Evolutionary conservation across 805 yeast genomes (phyloP), one percentile per base, ranked within the genome.

Genomic region (Candida bentonensis): DNA sequence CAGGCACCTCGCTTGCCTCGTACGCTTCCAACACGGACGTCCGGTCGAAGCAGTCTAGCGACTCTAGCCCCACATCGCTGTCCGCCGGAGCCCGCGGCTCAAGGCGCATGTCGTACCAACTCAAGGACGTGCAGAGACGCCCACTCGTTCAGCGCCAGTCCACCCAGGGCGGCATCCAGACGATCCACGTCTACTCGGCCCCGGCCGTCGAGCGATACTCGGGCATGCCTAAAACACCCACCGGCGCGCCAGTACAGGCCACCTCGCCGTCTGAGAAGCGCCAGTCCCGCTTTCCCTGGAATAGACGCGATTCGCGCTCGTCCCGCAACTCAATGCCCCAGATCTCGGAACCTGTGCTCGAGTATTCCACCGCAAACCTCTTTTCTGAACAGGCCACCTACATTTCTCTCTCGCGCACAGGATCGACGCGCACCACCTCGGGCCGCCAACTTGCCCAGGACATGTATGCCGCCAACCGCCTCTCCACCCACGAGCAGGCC

Each of bases 321-420:
- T 30, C 36, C 20, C 7, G 36, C 7, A 9, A 11, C 20, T 30
- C 36, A 15, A 9, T 50, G 15, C 52, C 51, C 21, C 43, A 39
- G 34, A 53, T 53, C 15, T 50, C 54, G 11, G 53, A 46, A 20
- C 56, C 56, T 2, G 40, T 53, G 15, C 45, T 53, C 30, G 54
- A 51, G 40, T 50, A 44, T 42, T 51, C 55, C 13, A 51, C 55
- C 4, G 47, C 54, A 1, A 52, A 51, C 25, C 40, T 53, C 41
- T 47, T 53, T 17, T 22, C 39, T 4, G 30, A 17, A 9, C 30
- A 40, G 15, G 27, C 23, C 5, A 27, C 34, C 5, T 26, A 22
- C n/a, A 22, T 25, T 15, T 25, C 42, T 5, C 30, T 22, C 11
- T 3, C 22, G 11, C 3, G 39, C 5, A 9, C 34, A 5, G 22